phyloP scores from a whole-genome alignment of 192 early-diverging fungal genomes.

The Geranomyces variabilis region DNA sequence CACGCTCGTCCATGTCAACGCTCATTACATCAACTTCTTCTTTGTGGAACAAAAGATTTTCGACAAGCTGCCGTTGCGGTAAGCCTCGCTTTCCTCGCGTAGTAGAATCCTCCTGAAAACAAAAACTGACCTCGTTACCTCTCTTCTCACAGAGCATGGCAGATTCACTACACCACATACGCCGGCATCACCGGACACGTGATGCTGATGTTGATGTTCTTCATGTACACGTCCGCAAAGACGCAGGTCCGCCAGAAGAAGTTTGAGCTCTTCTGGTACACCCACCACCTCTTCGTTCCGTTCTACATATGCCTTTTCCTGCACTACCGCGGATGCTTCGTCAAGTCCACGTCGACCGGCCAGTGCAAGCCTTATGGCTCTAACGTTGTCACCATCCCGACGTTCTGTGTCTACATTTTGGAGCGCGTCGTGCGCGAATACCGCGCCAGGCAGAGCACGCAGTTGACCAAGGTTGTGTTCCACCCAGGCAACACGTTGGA shows the following conservation, averaged over 20 bases:
- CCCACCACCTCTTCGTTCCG: conserved; percentile 74
- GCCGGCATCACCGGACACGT: conserved; percentile 72
- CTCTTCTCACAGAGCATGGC: conserved; percentile 33
- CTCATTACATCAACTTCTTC: conserved; percentile 65
- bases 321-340: conserved; percentile 53
- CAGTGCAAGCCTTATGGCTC: conserved; percentile 42
- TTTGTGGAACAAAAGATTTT: conserved; percentile 24
- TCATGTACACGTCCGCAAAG: conserved; percentile 64
- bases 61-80: conserved; percentile 13
- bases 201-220: conserved; percentile 60
- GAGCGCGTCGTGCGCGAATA: conserved; percentile 70
- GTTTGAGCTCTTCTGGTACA: conserved; percentile 80
- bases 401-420: conserved; percentile 59
- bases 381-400: conserved; percentile 34
- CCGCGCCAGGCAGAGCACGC: conserved; percentile 59
- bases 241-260: conserved; percentile 54
- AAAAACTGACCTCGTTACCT: too few species aligned
- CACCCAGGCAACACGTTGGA: conserved; percentile 72
- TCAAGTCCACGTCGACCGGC: conserved; percentile 46
- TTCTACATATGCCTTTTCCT: conserved; percentile 71
- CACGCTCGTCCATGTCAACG: conserved; percentile 58
- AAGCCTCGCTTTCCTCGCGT: not conserved
- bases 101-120: too few species aligned
- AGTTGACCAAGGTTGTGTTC: conserved; percentile 70
- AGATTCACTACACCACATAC: conserved; percentile 36